Conservation (phyloP, 78 protist species). For the Trichosphaerium sp. region DNA sequence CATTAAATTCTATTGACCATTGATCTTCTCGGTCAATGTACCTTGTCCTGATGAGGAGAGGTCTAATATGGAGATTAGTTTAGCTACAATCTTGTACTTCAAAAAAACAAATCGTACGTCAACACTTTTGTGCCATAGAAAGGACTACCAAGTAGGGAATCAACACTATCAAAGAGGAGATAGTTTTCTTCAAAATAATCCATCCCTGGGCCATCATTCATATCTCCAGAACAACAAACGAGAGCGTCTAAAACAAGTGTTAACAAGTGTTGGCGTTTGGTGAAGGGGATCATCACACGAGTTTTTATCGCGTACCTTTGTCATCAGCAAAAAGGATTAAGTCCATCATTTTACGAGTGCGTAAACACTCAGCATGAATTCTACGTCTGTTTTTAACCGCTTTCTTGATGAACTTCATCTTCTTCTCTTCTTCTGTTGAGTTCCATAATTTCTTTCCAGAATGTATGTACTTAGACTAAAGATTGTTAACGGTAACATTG, state of each 20-base stretch:
- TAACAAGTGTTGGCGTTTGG: too few species aligned
- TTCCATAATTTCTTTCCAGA: neutral
- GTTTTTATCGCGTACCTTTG: too few species aligned
- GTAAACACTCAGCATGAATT: neutral
- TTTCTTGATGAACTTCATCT: neutral
- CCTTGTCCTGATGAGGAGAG: neutral
- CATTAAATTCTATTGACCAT: neutral
- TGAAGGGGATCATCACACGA: too few species aligned
- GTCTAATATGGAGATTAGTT: too few species aligned
- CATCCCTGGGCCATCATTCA: neutral
- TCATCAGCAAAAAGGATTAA: neutral
- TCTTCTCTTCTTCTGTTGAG: neutral
- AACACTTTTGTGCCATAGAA: neutral
- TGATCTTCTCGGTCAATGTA: neutral
- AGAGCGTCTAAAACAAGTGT: too few species aligned
- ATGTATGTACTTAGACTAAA: neutral
- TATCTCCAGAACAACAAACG: neutral
- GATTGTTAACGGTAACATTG: neutral
- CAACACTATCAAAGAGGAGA: neutral
- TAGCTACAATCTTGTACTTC: too few species aligned
- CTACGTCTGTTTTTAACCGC: neutral
- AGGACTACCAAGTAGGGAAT: neutral
- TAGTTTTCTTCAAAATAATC: neutral
- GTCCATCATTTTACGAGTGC: neutral
- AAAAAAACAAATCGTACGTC: too few species aligned